Conservation (phyloP, 352 stramenopile species). For the Halophytophthora batemanensis region DNA sequence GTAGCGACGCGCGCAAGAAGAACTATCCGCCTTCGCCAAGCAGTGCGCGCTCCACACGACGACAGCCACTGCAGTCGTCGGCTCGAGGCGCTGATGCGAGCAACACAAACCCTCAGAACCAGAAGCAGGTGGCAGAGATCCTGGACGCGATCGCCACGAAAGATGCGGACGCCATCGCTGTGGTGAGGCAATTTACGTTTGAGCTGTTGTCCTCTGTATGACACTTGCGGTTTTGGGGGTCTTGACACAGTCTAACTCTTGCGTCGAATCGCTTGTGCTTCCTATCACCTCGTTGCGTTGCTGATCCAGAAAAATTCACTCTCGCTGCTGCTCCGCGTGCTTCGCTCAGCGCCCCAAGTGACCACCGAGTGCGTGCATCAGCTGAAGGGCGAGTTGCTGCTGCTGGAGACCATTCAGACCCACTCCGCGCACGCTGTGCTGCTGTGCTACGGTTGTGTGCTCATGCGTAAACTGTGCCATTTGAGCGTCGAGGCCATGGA, state of each 20-base stretch:
- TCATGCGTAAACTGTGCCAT: conserved; percentile 74
- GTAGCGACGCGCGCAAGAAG: conserved; percentile 9
- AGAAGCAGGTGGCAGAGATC: conserved; percentile 54
- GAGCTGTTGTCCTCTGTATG: background rate
- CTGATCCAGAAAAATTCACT: conserved; percentile 63
- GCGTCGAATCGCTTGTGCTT: conserved; percentile 1
- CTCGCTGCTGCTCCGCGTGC: conserved; percentile 54
- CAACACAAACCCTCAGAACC: conserved; percentile 43
- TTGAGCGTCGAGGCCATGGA: conserved; percentile 59
- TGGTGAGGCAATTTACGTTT: conserved; percentile 27
- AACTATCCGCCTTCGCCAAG: conserved; percentile 9
- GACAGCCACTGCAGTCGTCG: conserved; percentile 11
- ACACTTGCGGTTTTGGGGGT: background rate
- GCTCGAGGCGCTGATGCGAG: conserved; percentile 42
- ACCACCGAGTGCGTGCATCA: conserved; percentile 66
- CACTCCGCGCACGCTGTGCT: conserved; percentile 64
- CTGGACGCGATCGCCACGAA: conserved; percentile 36
- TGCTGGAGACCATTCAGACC: conserved; percentile 55
- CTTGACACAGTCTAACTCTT: background rate
- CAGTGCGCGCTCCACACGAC: conserved; percentile 10
- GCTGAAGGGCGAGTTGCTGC: conserved; percentile 47
- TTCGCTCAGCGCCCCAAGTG: conserved; percentile 59
- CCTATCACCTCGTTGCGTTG: background rate
- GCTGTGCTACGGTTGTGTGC: conserved; percentile 70
- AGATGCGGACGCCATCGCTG: conserved; percentile 36